Base-by-base conservation (phyloP, 208 protist genomes). In the Trypanosoma boissoni region DNA sequence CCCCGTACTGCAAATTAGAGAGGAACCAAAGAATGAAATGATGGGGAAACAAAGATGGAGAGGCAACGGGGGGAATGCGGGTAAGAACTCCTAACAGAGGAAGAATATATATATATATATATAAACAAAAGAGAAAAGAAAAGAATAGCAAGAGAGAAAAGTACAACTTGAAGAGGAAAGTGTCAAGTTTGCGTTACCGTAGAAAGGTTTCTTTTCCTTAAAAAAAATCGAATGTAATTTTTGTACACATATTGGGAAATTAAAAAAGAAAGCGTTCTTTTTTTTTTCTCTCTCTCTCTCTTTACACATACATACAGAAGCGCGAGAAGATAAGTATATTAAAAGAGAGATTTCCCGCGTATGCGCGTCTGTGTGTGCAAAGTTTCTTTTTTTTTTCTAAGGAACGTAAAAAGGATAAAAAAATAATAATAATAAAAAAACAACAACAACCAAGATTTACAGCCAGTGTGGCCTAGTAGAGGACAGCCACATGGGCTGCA, bases 141-240 rank as follows among this genome's bases (percentile, higher is more conserved):
- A 16, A 39, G 12, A 48, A 8, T 48, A 48, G 6, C 9, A 7
- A 48, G 6, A 20, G 16, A 48, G 6, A 20, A 7, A 21, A 41
- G n/a, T 14, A 57, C 18, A 44, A 31, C 27, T 4, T 20, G 6
- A 43, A 43, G 43, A 42, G 2, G 43, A 42, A 42, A 4, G 10
- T 2, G 2, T 43, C 23, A 24, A 42, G 28, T 18, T 16, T 4
- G 28, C 2, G 20, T 42, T 41, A 41, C 3, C 10, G 6, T 20
- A 56, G 7, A 54, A 54, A 54, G n/a, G n/a, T n/a, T n/a, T n/a
- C n/a, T n/a, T n/a, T n/a, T n/a, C 10, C 6, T 18, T 18, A 37
- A 54, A 37, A 31, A 37, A 31, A 54, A 57, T 45, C 27, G 44
- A 43, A 45, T 45, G 21, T 18, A 57, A 41, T 6, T 44, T n/a